phyloP scores from a whole-genome alignment of 140 eudicot genomes.

The Senecio squalidus region DNA sequence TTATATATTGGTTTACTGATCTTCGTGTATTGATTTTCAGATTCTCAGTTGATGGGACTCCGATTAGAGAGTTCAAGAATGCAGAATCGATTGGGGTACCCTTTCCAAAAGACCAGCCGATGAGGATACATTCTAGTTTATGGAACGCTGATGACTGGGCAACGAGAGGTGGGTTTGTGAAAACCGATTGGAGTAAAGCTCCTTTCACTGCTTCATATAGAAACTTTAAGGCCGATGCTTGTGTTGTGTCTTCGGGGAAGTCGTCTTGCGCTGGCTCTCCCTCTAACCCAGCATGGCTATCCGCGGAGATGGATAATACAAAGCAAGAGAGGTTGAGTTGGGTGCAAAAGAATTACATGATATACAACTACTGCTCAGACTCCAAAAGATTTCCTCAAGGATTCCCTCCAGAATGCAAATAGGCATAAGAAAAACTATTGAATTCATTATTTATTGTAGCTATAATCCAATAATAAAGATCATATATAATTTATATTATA shows the following conservation, averaged over 20 bases:
- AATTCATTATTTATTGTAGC: background rate
- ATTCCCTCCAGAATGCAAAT: constrained; percentile 32
- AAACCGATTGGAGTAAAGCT: constrained; percentile 63
- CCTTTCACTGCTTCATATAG: constrained; percentile 66
- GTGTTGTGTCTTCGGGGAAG: constrained; percentile 41
- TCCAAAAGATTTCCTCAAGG: constrained; percentile 51
- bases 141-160: constrained; percentile 87
- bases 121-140: constrained; percentile 59
- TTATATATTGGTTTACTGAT: background rate
- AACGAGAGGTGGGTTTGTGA: constrained; percentile 62
- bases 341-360: constrained; percentile 51
- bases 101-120: constrained; percentile 48
- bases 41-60: constrained; percentile 59
- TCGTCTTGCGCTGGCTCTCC: constrained; percentile 36
- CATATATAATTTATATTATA: no score
- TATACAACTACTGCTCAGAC: constrained; percentile 48
- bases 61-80: constrained; percentile 55
- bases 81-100: constrained; percentile 43
- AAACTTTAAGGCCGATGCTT: constrained; percentile 48
- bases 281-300: constrained; percentile 23
- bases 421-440: background rate
- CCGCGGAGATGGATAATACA: constrained; percentile 43
- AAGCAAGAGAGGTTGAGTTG: constrained; percentile 40
- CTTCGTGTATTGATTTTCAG: constrained; percentile 16
- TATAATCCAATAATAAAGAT: background rate